Conservation (phyloP, 495 filamentous ascomycete genomes). For the Hyaloscypha variabilis region DNA sequence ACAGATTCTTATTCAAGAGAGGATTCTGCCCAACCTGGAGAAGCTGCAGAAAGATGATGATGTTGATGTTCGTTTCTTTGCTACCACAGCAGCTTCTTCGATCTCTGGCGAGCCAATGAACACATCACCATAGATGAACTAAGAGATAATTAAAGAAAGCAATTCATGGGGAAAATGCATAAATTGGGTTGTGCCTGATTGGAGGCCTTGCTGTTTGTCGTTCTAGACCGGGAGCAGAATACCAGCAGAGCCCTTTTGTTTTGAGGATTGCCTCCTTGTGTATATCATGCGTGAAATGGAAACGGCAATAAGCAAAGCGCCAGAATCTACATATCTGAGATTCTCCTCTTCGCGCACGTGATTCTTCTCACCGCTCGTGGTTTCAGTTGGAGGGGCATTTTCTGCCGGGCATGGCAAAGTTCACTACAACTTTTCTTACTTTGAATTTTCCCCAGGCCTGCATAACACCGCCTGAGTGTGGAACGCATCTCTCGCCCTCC, state of each 20-base stretch:
- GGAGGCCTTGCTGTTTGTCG: slow-evolving; percentile 24
- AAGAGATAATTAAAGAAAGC: slow-evolving; percentile 31
- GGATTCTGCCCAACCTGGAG: slow-evolving; percentile 86
- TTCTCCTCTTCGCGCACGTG: background rate
- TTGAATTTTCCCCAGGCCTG: background rate
- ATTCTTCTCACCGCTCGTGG: slow-evolving; percentile 7
- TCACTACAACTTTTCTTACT: background rate
- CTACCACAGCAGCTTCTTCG: slow-evolving; percentile 54
- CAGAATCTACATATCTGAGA: background rate
- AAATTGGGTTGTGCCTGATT: slow-evolving; percentile 20
- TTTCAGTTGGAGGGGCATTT: slow-evolving; percentile 8
- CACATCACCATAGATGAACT: slow-evolving; percentile 55
- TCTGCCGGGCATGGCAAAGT: no score
- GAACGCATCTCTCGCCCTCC: background rate
- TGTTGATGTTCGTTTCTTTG: slow-evolving; percentile 97
- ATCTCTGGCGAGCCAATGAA: slow-evolving; percentile 57
- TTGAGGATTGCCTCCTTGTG: slow-evolving; percentile 4
- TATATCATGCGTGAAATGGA: slow-evolving; percentile 12
- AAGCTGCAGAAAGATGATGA: slow-evolving; percentile 96
- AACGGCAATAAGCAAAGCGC: background rate
- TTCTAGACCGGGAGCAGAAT: slow-evolving; percentile 32
- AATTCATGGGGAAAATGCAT: slow-evolving; percentile 28
- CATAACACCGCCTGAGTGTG: background rate
- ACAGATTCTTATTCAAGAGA: slow-evolving; percentile 82
- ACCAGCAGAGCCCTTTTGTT: slow-evolving; percentile 29